These are phyloP conservation scores for Fusarium clavum DNA, from an alignment of 2,329 filamentous ascomycete genomes.

Conservation along the genomic window DNA sequence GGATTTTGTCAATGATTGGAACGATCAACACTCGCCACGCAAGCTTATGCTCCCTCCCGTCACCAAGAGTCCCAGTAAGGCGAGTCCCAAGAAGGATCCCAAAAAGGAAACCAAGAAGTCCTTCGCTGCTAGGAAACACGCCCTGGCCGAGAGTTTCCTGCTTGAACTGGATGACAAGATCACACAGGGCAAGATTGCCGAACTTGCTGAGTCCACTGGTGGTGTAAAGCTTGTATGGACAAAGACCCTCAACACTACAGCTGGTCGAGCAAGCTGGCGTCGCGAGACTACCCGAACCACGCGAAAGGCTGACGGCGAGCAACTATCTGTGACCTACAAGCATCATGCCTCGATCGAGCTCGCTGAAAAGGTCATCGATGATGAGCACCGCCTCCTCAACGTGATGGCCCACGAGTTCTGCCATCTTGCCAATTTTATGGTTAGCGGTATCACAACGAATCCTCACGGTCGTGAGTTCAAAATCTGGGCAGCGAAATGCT, in stretches of 20 bases:
- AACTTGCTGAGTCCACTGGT: conserved; percentile 71
- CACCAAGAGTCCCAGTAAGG: conserved; percentile 46
- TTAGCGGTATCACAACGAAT: conserved; percentile 77
- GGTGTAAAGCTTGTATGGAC: conserved; percentile 80
- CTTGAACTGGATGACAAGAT: conserved; percentile 74
- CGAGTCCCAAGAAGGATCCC: conserved; percentile 52
- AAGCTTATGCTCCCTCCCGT: conserved; percentile 53
- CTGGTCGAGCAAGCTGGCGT: conserved; percentile 80
- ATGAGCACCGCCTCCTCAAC: conserved; percentile 82
- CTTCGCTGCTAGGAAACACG: conserved; percentile 72
- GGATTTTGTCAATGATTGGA: conserved; percentile 71
- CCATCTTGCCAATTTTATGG: conserved; percentile 92
- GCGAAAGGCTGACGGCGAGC: conserved; percentile 42
- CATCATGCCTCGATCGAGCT: conserved; percentile 87
- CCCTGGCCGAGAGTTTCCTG: conserved; percentile 73
- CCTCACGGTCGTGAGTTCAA: conserved; percentile 91
- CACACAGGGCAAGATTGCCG: conserved; percentile 68
- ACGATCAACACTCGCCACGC: conserved; percentile 68
- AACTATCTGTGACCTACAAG: conserved; percentile 51
- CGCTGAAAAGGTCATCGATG: conserved; percentile 86
- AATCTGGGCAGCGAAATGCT: conserved; percentile 71
- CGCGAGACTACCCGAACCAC: conserved; percentile 64
- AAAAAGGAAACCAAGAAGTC: conserved; percentile 62
- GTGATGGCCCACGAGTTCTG: conserved; percentile 98
- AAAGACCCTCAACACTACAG: conserved; percentile 83